Evolutionary conservation across 2,329 filamentous ascomycete species (phyloP), one percentile per base, ranked within the genome.

Genomic region (Plectosphaerella plurivora): DNA sequence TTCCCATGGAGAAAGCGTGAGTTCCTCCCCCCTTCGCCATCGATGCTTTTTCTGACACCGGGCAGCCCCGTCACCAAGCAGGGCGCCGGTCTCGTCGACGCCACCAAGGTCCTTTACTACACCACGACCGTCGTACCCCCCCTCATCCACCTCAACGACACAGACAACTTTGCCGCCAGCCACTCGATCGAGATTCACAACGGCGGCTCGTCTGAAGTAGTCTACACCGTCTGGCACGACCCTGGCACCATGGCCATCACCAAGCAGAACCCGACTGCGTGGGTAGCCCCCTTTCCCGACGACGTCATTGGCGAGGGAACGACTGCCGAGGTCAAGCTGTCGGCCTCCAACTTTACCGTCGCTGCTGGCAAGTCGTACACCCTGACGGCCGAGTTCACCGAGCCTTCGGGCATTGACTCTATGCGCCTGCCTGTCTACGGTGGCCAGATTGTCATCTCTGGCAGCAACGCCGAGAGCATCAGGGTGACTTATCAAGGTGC

Each of bases 161-260:
- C 73, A 5, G 63, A 63, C 25, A 58, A 72, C 53, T 70, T 75
- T 55, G 63, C 65, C 33, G 64, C 69, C 10, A 69, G 66, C 1
- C 68, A 75, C 49, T 73, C 75, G 55, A 82, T 87, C 61, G 75
- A 69, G 33, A 71, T 87, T 55, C 72, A 65, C 58, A 87, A 87
- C 68, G 69, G 70, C 4, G 77, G 76, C 42, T 64, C 64, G 12
- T 67, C 71, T 35, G 62, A 70, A 0, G 64, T 82, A 46, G 77
- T 75, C 6, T 84, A 83, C 64, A 68, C 69, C 7, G 66, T 86
- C 12, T 71, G 70, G 14, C 72, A 82, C 53, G 65, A 74, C 5
- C 72, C 74, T 1, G 74, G 80, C 11, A 65, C 73, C 5, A 81
- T 81, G 3, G 73, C 75, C 50, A 84, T 82, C 62, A 79, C 81